Conservation (phyloP, 331 rosid species). For the Dryas integrifolia region DNA sequence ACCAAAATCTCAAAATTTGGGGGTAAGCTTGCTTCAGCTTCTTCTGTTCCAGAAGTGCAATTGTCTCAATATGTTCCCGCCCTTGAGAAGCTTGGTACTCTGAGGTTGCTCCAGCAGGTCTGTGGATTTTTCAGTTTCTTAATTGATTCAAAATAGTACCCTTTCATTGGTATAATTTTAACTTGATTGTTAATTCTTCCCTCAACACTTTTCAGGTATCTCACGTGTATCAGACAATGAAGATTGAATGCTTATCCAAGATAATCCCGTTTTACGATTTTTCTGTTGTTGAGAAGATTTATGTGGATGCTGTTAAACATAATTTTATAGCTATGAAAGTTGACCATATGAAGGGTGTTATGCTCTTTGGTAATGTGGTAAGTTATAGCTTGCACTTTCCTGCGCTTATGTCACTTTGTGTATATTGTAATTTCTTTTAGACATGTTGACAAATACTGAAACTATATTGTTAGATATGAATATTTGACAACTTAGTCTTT, state of each 20-base stretch:
- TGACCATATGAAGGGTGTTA: conserved; percentile 73
- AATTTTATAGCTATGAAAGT: conserved; percentile 86
- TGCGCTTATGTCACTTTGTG: neutral
- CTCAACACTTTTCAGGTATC: conserved; percentile 54
- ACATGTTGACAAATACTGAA: neutral
- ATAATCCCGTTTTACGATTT: conserved; percentile 86
- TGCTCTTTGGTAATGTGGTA: conserved; percentile 52
- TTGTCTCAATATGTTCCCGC: conserved; percentile 71
- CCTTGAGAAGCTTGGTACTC: conserved; percentile 74
- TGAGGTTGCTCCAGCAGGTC: conserved; percentile 99
- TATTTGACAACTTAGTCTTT: neutral
- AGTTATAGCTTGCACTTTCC: conserved; percentile 1
- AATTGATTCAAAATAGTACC: neutral
- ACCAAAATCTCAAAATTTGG: conserved; percentile 69
- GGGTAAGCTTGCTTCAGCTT: conserved; percentile 82
- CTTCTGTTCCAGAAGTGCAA: conserved; percentile 90
- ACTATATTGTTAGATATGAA: neutral
- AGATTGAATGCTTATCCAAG: conserved; percentile 65
- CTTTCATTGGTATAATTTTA: neutral
- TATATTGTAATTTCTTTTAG: neutral
- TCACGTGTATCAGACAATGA: conserved; percentile 78
- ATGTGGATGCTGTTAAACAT: conserved; percentile 92
- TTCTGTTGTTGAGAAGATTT: conserved; percentile 73
- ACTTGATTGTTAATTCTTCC: neutral
- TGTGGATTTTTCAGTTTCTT: conserved; percentile 3